Evolutionary conservation across 2,329 filamentous ascomycete genomes (phyloP).

Genomic region (Aspergillus tanneri): DNA sequence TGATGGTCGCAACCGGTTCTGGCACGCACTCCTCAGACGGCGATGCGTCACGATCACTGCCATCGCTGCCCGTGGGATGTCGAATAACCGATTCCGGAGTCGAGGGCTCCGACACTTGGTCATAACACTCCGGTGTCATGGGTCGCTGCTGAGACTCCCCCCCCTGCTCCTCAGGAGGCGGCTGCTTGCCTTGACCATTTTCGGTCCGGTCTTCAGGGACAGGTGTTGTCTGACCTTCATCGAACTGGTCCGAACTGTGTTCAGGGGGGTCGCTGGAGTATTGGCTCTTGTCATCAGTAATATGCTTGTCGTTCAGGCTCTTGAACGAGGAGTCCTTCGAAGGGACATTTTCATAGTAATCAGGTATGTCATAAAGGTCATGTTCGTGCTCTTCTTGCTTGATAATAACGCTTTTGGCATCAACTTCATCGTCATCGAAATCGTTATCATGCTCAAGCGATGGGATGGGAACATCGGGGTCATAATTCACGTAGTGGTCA

Average conservation of each 20-base stretch:
- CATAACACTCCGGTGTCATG: conserved; percentile 55
- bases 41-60: conserved; percentile 28
- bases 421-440: conserved; percentile 57
- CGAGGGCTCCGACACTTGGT: conserved; percentile 59
- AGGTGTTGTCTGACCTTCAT: conserved; percentile 35
- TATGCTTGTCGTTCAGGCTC: conserved; percentile 30
- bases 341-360: conserved; percentile 58
- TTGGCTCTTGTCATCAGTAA: conserved; percentile 56
- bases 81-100: conserved; percentile 91
- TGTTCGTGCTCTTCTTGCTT: conserved; percentile 63
- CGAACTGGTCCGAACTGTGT: conserved; percentile 30
- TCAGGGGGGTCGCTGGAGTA: conserved; percentile 51
- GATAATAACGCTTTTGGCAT: conserved; percentile 62
- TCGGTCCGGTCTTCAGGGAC: conserved; percentile 27
- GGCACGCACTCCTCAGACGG: conserved; percentile 63
- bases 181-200: conserved; percentile 40
- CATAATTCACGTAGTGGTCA: conserved; percentile 61
- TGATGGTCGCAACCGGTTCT: conserved; percentile 82
- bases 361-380: conserved; percentile 63
- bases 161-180: conserved; percentile 14
- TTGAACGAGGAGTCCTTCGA: conserved; percentile 34
- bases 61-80: conserved; percentile 60
- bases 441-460: conserved; percentile 70
- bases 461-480: conserved; percentile 87
- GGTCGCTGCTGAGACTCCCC: conserved; percentile 43